Evolutionary conservation across 805 yeast genomes (phyloP).

Genomic region (Lachancea kluyveri): DNA sequence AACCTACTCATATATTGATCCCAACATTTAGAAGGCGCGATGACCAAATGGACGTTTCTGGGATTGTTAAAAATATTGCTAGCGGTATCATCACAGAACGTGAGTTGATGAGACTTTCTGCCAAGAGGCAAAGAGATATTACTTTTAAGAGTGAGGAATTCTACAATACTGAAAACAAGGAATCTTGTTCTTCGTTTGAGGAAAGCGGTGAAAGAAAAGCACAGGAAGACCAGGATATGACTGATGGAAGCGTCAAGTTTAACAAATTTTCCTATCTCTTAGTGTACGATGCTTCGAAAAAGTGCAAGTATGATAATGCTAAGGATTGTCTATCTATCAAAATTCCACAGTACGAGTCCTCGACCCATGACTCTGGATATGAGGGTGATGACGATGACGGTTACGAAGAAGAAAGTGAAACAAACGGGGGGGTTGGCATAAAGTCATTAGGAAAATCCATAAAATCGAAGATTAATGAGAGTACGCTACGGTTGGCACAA

Average conservation of each 20-base stretch:
- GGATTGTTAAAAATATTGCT: constrained; percentile 14
- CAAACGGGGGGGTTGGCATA: no score
- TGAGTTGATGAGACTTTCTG: constrained; percentile 10
- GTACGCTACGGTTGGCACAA: no score
- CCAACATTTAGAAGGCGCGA: constrained; percentile 36
- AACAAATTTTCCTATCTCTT: constrained; percentile 23
- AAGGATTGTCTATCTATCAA: not conserved
- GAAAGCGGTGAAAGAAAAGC: not conserved
- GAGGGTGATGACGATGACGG: not conserved
- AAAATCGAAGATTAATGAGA: no score
- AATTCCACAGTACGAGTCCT: not conserved
- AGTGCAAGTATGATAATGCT: constrained; percentile 6
- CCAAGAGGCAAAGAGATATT: constrained; percentile 6
- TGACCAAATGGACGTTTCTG: constrained; percentile 11
- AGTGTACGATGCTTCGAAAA: constrained; percentile 23
- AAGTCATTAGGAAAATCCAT: no score
- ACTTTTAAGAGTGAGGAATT: no score
- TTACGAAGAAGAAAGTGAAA: no score
- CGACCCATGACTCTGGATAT: not conserved
- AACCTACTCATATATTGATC: constrained; percentile 19
- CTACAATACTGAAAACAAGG: no score
- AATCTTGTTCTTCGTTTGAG: no score
- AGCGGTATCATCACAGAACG: constrained; percentile 15
- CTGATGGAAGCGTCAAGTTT: constrained; percentile 21
- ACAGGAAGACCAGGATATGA: no score